Evolutionary conservation across 805 yeast genomes (phyloP), one percentile per base, ranked within the genome.

Genomic region (Dipodascus geniculatus): DNA sequence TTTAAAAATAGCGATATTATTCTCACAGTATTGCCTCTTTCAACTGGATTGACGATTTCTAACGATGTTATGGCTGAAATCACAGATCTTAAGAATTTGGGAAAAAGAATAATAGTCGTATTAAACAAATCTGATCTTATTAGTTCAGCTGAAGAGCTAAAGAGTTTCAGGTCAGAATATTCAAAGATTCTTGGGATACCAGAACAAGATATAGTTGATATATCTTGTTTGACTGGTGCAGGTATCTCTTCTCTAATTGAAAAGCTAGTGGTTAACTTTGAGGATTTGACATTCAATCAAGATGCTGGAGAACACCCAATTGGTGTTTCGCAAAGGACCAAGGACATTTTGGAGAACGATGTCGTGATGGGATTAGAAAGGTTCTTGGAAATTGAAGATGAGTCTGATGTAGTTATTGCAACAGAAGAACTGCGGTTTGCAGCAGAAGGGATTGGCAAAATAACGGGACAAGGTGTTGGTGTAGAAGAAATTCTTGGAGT

Each of bases 401-500:
- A 72, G 17, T 79, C 79, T 47, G 97, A 90, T 59, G 80, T 88
- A 1, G 91, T 87, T 0, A 65, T 88, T 42, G 95, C 96, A 0
- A 72, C 87, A 0, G 96, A 91, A 56, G 82, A 85, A 53, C 71
- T 93, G 42, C 76, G 77, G 50, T 76, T 76, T 51, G 81, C 96
- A 0, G 81, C 84, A 19, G 88, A 84, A 14, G 96, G 96, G 0
- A 85, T 93, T 42, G 97, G 97, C 0, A 86, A 83, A 62, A 85
- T 93, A 23, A 90, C 97, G 0, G 99, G 98, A 1, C 85, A 86
- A 42, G 78, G 87, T 0, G 80, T 91, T 14, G 96, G 95, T 0
- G 76, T 90, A 0, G 97, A 93, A 60, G 98, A 93, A 63, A 81
- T 93, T 0, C 71, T 93, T 3, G 96, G 93, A 0, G 91, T 87